Conservation (phyloP, 495 filamentous ascomycete species). For the Ascobolus immersus region DNA sequence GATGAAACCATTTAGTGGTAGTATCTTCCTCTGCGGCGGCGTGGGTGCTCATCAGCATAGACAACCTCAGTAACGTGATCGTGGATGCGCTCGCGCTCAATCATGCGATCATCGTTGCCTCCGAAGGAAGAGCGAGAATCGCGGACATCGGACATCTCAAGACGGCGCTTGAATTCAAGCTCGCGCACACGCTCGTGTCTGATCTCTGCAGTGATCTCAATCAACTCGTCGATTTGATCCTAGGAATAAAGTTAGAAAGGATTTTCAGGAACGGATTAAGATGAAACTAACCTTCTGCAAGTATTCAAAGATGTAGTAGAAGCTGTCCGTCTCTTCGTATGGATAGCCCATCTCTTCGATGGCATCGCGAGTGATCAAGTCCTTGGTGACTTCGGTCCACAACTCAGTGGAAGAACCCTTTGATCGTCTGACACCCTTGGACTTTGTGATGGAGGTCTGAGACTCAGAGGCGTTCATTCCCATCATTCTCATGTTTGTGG, state of each 20-base stretch:
- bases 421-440: slow-evolving; percentile 43
- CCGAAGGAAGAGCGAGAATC: slow-evolving; percentile 8
- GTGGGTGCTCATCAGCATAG: slow-evolving; percentile 6
- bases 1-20: slow-evolving; percentile 9
- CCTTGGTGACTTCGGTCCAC: slow-evolving; percentile 96
- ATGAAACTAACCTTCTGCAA: slow-evolving; percentile 29
- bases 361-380: slow-evolving; percentile 66
- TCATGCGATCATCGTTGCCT: slow-evolving; percentile 28
- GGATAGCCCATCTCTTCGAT: slow-evolving; percentile 66
- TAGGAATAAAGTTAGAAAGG: no score
- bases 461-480: background rate
- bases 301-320: slow-evolving; percentile 84
- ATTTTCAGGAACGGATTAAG: slow-evolving; percentile 11
- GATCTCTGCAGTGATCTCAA: slow-evolving; percentile 59
- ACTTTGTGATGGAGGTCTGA: no score
- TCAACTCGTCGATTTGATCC: slow-evolving; percentile 70
- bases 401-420: slow-evolving; percentile 35
- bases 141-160: slow-evolving; percentile 11
- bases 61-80: slow-evolving; percentile 17
- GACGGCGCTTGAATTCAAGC: slow-evolving; percentile 44
- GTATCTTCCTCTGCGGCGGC: slow-evolving; percentile 11
- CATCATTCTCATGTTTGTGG: background rate
- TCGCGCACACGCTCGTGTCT: slow-evolving; percentile 52
- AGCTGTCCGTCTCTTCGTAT: slow-evolving; percentile 70
- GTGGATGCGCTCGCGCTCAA: slow-evolving; percentile 30